Conservation (phyloP, 2,329 filamentous ascomycete genomes). For the Hypoxylon sp. region DNA sequence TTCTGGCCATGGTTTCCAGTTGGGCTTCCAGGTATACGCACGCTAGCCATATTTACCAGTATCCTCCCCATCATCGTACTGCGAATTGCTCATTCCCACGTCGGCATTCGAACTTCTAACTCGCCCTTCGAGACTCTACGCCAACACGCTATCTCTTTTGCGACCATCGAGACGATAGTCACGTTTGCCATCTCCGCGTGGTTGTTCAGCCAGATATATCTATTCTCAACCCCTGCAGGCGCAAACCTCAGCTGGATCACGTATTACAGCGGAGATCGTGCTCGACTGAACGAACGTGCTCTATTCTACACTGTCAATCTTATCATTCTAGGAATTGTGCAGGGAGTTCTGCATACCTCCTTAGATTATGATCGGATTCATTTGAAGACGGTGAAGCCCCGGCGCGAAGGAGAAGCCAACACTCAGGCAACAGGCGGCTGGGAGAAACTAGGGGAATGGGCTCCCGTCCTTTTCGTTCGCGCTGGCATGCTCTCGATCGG, state of each 20-base stretch:
- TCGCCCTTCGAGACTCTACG: slow-evolving; percentile 77
- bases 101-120: slow-evolving; percentile 78
- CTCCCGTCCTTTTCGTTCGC: slow-evolving; percentile 52
- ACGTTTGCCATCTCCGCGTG: slow-evolving; percentile 85
- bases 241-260: slow-evolving; percentile 81
- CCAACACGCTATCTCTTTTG: slow-evolving; percentile 69
- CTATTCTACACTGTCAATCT: slow-evolving; percentile 84
- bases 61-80: slow-evolving; percentile 85
- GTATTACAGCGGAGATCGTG: slow-evolving; percentile 77
- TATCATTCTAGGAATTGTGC: slow-evolving; percentile 75
- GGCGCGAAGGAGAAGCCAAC: slow-evolving; percentile 44
- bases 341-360: slow-evolving; percentile 78
- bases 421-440: slow-evolving; percentile 37
- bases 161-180: slow-evolving; percentile 77
- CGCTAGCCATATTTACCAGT: slow-evolving; percentile 81
- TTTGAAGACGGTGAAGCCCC: slow-evolving; percentile 58
- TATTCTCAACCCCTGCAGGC: slow-evolving; percentile 75
- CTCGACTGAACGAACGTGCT: slow-evolving; percentile 86
- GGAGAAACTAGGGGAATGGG: slow-evolving; percentile 60
- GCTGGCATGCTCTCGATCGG: slow-evolving; percentile 54
- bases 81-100: slow-evolving; percentile 86
- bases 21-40: slow-evolving; percentile 80
- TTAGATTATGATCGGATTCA: slow-evolving; percentile 79
- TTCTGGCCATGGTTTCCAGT: slow-evolving; percentile 91
- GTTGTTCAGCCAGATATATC: slow-evolving; percentile 84